A percentile compares a stretch with the other conserved stretches of the same genome.
Evolutionary conservation across 2,329 filamentous ascomycete genomes (phyloP).

Genomic region (Tympanopsis confertula): DNA sequence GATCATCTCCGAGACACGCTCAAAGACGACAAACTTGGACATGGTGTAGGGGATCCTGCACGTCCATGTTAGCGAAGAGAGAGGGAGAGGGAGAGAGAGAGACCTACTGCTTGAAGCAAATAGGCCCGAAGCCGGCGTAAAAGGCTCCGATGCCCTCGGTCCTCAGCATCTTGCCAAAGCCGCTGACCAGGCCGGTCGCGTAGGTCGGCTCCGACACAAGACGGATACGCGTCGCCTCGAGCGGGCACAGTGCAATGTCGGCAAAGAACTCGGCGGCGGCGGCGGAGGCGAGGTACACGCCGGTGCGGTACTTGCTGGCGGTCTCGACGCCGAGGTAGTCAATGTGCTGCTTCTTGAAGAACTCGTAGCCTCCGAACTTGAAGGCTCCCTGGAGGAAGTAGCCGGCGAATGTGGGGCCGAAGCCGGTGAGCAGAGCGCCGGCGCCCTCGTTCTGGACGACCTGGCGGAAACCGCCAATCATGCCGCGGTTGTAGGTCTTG

Average conservation of each 20-base stretch:
- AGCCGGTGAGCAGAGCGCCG: constrained; percentile 74
- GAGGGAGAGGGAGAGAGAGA: constrained; percentile 7
- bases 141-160: constrained; percentile 75
- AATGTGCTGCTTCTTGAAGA: constrained; percentile 90
- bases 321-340: constrained; percentile 67
- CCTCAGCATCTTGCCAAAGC: constrained; percentile 73
- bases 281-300: constrained; percentile 66
- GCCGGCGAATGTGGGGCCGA: constrained; percentile 74
- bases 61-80: constrained; percentile 8
- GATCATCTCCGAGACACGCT: constrained; percentile 71
- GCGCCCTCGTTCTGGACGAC: constrained; percentile 76
- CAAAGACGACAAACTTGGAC: constrained; percentile 89
- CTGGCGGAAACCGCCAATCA: constrained; percentile 78
- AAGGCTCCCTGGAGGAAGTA: constrained; percentile 91
- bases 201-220: constrained; percentile 81
- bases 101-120: constrained; percentile 67
- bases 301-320: constrained; percentile 67
- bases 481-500: constrained; percentile 74
- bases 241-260: constrained; percentile 77
- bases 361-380: constrained; percentile 91
- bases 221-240: constrained; percentile 88
- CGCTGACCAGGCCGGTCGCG: constrained; percentile 66
- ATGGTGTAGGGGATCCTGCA: constrained; percentile 79
- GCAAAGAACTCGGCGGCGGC: constrained; percentile 58
- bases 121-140: constrained; percentile 84